phyloP scores from a whole-genome alignment of 139 green algal genomes.

The Raphidocelis subcapitata region DNA sequence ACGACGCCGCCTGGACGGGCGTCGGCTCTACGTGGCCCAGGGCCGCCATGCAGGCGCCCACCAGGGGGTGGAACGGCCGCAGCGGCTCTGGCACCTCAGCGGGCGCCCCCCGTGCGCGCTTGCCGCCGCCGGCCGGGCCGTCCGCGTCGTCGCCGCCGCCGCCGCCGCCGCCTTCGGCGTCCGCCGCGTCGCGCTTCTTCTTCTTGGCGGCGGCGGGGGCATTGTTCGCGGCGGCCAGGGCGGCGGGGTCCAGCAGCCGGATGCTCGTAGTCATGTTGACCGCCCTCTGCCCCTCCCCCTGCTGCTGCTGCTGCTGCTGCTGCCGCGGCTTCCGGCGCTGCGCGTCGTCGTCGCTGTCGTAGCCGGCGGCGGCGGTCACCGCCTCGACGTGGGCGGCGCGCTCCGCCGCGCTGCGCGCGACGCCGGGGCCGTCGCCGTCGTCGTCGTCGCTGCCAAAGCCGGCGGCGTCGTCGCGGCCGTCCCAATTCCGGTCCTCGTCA shows the following conservation, averaged over 20 bases:
- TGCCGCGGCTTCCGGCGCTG: slow-evolving; percentile 3
- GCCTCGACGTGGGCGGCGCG: too few species aligned
- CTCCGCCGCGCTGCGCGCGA: background rate
- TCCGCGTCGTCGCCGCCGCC: background rate
- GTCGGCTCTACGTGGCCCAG: slow-evolving; percentile 67
- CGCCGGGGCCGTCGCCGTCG: background rate
- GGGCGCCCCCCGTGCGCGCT: background rate
- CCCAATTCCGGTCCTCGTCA: slow-evolving; percentile 33
- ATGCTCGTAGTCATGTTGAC: slow-evolving; percentile 36
- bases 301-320: background rate
- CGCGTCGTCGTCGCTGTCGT: slow-evolving; percentile 23
- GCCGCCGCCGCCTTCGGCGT: background rate
- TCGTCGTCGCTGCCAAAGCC: background rate
- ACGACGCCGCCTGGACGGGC: slow-evolving; percentile 59
- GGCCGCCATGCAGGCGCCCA: slow-evolving; percentile 60
- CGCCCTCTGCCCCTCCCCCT: background rate
- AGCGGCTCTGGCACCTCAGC: slow-evolving; percentile 14
- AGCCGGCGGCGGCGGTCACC: background rate
- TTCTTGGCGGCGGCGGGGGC: background rate
- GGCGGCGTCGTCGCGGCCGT: slow-evolving; percentile 3
- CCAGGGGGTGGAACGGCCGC: slow-evolving; percentile 29
- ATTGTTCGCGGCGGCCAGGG: slow-evolving; percentile 5
- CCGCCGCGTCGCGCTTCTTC: background rate
- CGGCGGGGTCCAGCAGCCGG: slow-evolving; percentile 22
- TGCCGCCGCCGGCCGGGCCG: background rate